A percentile compares a stretch with the other conserved stretches of the same genome.
Conservation (phyloP, 2,329 filamentous ascomycete genomes). For the Colletotrichum sp. region DNA sequence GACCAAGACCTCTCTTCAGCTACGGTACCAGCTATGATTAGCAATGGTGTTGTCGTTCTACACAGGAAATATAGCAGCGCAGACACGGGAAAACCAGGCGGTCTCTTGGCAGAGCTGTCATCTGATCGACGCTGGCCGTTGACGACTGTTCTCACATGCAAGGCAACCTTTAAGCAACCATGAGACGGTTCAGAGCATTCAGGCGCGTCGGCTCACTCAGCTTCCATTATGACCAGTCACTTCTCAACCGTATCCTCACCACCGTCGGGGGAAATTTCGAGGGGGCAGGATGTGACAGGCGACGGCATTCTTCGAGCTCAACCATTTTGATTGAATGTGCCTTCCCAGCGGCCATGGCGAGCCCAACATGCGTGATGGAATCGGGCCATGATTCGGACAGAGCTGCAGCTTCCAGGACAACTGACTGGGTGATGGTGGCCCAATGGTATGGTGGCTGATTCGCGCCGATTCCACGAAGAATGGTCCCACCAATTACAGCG, state of each 20-base stretch:
- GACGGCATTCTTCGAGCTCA: neutral
- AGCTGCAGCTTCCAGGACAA: neutral
- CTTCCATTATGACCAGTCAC: conserved; percentile 9
- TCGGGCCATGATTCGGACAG: neutral
- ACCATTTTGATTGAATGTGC: neutral
- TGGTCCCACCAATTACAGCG: conserved; percentile 9
- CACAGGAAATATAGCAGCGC: no score
- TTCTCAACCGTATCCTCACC: neutral
- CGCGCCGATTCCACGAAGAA: neutral
- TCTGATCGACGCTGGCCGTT: neutral
- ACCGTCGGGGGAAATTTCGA: neutral
- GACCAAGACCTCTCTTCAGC: neutral
- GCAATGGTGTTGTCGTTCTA: neutral
- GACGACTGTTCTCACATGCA: neutral
- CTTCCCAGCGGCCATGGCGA: neutral
- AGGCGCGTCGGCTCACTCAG: conserved; percentile 3
- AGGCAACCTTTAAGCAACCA: neutral
- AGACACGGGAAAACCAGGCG: no score
- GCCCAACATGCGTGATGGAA: neutral
- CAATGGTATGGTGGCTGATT: neutral
- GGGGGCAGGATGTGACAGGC: neutral
- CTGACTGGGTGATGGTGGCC: neutral
- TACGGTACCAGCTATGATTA: neutral
- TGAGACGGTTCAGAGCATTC: neutral
- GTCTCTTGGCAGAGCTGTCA: neutral